phyloP scores from a whole-genome alignment of 805 yeast genomes.

The Wickerhamiella brachini region DNA sequence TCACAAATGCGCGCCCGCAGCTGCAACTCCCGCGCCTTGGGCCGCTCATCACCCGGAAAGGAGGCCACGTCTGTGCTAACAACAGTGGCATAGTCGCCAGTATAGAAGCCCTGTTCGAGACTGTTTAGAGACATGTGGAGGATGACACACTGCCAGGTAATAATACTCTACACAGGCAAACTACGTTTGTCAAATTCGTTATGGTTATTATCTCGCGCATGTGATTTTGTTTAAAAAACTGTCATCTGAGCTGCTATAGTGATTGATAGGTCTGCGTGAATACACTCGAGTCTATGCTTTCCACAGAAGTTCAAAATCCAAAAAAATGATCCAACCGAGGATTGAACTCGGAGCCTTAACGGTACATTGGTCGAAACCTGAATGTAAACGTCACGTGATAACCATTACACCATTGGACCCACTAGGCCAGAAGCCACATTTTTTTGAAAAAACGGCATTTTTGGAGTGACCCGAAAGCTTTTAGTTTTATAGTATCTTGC shows the following conservation, averaged over 20 bases:
- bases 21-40: slow-evolving; percentile 23
- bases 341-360: slow-evolving; percentile 20
- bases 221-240: too few relatives aligned
- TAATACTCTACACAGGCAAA: too few relatives aligned
- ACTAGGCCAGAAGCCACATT: not conserved
- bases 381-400: slow-evolving; percentile 18
- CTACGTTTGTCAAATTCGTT: too few relatives aligned
- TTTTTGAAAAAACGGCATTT: too few relatives aligned
- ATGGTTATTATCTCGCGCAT: too few relatives aligned
- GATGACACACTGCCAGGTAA: too few relatives aligned
- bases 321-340: slow-evolving; percentile 18
- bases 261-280: too few relatives aligned
- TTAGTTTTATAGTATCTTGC: too few relatives aligned
- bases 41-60: slow-evolving; percentile 14
- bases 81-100: slow-evolving; percentile 28
- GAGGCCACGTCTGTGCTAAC: slow-evolving; percentile 17
- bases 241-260: too few relatives aligned
- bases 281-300: too few relatives aligned
- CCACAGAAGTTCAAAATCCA: too few relatives aligned
- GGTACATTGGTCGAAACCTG: slow-evolving; percentile 6
- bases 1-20: slow-evolving; percentile 27
- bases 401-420: slow-evolving; percentile 19
- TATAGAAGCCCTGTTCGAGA: slow-evolving; percentile 29
- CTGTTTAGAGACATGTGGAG: slow-evolving; percentile 19
- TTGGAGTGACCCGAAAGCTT: not conserved